Conservation (phyloP, 2,329 filamentous ascomycete species). For the Aureobasidium sp. region DNA sequence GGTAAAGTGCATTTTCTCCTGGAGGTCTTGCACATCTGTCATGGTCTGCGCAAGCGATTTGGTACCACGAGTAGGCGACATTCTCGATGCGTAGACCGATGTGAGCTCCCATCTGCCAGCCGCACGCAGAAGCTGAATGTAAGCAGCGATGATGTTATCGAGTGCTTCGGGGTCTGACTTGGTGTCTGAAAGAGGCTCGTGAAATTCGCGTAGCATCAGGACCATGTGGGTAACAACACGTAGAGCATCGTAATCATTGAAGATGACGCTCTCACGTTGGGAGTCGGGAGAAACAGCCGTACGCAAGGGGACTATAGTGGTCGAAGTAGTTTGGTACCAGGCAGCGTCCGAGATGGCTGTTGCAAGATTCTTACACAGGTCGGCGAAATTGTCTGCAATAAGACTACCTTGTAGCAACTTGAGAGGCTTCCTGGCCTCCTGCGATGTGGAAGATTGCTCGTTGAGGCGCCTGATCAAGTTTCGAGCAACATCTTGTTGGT, state of each 20-base stretch:
- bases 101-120: conserved; percentile 69
- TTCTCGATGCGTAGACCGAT: conserved; percentile 78
- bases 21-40: conserved; percentile 60
- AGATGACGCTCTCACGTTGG: conserved; percentile 26
- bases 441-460: conserved; percentile 46
- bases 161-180: conserved; percentile 31
- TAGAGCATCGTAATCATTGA: conserved; percentile 36
- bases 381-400: conserved; percentile 52
- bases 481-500: conserved; percentile 28
- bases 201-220: conserved; percentile 55
- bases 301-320: conserved; percentile 17
- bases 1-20: conserved; percentile 61
- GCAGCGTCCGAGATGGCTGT: conserved; percentile 34
- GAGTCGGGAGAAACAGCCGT: conserved; percentile 8
- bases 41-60: conserved; percentile 69
- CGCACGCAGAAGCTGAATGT: conserved; percentile 71
- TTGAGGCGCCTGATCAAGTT: conserved; percentile 53
- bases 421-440: conserved; percentile 57
- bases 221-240: conserved; percentile 48
- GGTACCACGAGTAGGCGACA: conserved; percentile 58
- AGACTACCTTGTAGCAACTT: conserved; percentile 72
- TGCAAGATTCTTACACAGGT: conserved; percentile 39
- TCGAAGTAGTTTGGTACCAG: conserved; percentile 18
- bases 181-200: conserved; percentile 5
- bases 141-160: conserved; percentile 66